Percentiles rank a stretch among this genome's conserved stretches.
Evolutionary conservation across 1,139 yeast species (phyloP).

Genomic region (Scheffersomyces parashehatae): DNA sequence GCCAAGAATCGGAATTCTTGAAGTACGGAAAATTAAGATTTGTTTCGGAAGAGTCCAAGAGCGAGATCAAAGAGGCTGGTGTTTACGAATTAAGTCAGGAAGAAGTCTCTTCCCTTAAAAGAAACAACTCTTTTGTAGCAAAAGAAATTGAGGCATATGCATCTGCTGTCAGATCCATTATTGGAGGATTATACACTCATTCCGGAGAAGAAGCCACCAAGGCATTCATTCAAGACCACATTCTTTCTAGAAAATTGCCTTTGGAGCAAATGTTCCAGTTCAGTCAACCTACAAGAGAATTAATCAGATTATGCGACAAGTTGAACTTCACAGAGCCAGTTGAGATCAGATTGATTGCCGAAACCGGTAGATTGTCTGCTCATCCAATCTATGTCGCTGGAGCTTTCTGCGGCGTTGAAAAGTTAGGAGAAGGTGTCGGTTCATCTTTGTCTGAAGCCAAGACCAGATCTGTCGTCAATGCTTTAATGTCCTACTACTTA

Average conservation of each 20-base stretch:
- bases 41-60: constrained; percentile 32
- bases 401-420: constrained; percentile 78
- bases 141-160: constrained; percentile 47
- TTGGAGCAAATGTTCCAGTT: constrained; percentile 74
- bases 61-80: constrained; percentile 47
- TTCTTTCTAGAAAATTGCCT: constrained; percentile 77
- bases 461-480: constrained; percentile 87
- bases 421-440: constrained; percentile 95
- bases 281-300: constrained; percentile 82
- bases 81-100: constrained; percentile 46
- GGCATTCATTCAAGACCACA: constrained; percentile 66
- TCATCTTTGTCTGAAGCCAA: constrained; percentile 90
- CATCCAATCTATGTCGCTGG: constrained; percentile 91
- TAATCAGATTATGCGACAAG: constrained; percentile 74
- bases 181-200: constrained; percentile 71
- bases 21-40: constrained; percentile 68
- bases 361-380: constrained; percentile 84
- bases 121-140: constrained; percentile 23
- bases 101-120: constrained; percentile 17
- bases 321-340: constrained; percentile 77
- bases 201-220: constrained; percentile 63
- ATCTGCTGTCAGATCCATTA: constrained; percentile 65
- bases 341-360: constrained; percentile 77
- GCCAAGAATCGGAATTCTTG: constrained; percentile 66
- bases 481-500: constrained; percentile 88